Base-by-base conservation (phyloP, 1,284 basidiomycete species). In the Vanrija pseudolonga region DNA sequence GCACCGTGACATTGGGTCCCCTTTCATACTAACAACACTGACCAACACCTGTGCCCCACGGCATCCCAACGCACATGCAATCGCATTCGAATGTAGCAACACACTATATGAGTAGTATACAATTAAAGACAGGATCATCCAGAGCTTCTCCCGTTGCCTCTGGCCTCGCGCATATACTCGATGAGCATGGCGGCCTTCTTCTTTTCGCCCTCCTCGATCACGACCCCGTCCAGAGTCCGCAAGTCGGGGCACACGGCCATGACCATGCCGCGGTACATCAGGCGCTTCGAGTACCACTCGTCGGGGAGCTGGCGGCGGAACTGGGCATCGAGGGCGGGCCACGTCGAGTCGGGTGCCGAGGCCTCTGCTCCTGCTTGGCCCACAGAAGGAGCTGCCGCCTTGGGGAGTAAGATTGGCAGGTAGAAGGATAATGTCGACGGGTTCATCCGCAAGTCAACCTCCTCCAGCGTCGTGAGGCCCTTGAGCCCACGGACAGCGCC, bases 361-460 rank as follows among this genome's bases (percentile, higher is more conserved):
- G 32, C 32, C 4, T 32, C 32, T 1, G 32, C 32, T 12, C 32
- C 32, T 4, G 32, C 32, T 12, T 20, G 14, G 19, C 45, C 43
- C 40, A 47, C 44, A 15, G 47, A 39, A 7, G 17, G 22, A 18
- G 18, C 44, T 17, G 22, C 28, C 3, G 44, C 52, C 9, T 54
- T 60, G 17, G 66, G 60, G 50, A 89, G 83, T 49, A 93, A 80
- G 61, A 95, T 78, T 19, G 93, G 91, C 22, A 95, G 81, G 75
- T 96, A 96, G 85, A 90, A 94, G 6, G 88, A 88, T n/a, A 94
- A 82, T 23, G 91, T 95, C 60, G 88, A 89, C 48, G 93, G 92
- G 71, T 97, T 96, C 90, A 94, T 94, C 79, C 87, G 83, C 75
- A 96, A 83, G 77, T 97, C 92, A 37, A 93, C 73, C 82, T 89